phyloP scores from a whole-genome alignment of 2,329 filamentous ascomycete species.

The Colletotrichum theobromicola region DNA sequence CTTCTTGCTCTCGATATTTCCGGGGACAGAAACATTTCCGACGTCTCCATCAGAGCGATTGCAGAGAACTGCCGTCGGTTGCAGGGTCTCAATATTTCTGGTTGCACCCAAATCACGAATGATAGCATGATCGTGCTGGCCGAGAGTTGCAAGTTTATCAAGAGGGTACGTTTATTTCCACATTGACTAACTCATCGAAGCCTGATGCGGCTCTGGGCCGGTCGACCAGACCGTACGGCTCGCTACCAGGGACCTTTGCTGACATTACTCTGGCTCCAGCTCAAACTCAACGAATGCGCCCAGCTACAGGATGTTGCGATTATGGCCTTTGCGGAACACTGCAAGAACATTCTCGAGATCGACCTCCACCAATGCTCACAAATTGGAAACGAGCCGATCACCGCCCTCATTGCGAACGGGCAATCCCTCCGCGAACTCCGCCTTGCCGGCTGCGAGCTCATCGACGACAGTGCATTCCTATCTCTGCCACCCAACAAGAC shows the following conservation, averaged over 20 bases:
- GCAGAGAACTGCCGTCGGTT: constrained; percentile 83
- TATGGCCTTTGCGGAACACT: constrained; percentile 84
- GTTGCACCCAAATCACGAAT: constrained; percentile 83
- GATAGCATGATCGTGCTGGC: constrained; percentile 84
- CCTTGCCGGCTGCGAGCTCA: constrained; percentile 81
- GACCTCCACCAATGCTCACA: constrained; percentile 86
- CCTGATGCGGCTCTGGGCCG: not conserved
- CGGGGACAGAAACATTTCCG: constrained; percentile 82
- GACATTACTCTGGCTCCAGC: constrained; percentile 48
- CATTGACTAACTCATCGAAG: not conserved
- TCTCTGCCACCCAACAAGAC: constrained; percentile 70
- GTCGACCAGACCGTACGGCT: not conserved
- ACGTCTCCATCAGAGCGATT: constrained; percentile 77
- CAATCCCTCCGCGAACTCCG: constrained; percentile 88
- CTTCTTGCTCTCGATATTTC: constrained; percentile 92
- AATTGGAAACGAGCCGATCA: constrained; percentile 84
- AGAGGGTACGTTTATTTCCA: constrained; percentile 65
- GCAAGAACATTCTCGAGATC: constrained; percentile 93
- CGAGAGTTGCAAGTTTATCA: constrained; percentile 82
- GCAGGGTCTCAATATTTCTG: constrained; percentile 92
- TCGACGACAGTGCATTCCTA: constrained; percentile 89
- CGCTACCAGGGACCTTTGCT: constrained; percentile 26
- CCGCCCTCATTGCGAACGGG: constrained; percentile 77
- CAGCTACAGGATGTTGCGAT: constrained; percentile 85
- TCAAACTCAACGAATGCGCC: constrained; percentile 94